These are phyloP conservation scores for Kwoniella bestiolae DNA, from an alignment of 768 basidiomycete species.

Conservation along the genomic window DNA sequence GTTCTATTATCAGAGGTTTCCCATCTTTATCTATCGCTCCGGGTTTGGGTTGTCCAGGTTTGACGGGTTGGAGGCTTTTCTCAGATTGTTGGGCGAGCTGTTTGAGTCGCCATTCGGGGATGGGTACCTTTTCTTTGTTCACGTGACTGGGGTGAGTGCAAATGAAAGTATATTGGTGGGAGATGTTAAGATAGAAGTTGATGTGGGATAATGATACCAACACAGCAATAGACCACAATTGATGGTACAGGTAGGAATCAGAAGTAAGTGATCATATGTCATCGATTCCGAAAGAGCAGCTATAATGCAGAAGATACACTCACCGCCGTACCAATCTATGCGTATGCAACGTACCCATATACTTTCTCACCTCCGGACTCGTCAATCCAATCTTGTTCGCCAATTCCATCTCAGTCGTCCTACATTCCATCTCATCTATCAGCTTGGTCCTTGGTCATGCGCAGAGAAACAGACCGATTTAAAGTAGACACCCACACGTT, in stretches of 20 bases:
- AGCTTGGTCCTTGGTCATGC: too few relatives aligned
- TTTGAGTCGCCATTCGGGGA: conserved; percentile 39
- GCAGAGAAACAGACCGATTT: too few relatives aligned
- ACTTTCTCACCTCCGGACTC: conserved; percentile 51
- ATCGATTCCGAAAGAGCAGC: too few relatives aligned
- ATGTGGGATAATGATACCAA: too few relatives aligned
- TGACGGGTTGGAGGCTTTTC: neutral
- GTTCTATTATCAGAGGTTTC: conserved; percentile 14
- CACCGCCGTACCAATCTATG: conserved; percentile 53
- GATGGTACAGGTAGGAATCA: too few relatives aligned
- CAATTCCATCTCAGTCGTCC: conserved; percentile 19
- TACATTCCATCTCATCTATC: neutral
- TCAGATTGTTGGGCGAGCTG: conserved; percentile 10
- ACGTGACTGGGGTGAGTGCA: conserved; percentile 40
- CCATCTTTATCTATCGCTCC: conserved; percentile 27
- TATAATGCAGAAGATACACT: too few relatives aligned
- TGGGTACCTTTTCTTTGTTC: conserved; percentile 48
- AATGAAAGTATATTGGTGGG: too few relatives aligned
- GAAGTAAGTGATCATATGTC: neutral
- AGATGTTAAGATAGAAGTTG: too few relatives aligned
- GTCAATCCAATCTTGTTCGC: conserved; percentile 26
- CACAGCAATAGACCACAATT: too few relatives aligned
- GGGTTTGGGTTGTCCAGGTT: conserved; percentile 6
- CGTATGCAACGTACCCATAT: conserved; percentile 51
- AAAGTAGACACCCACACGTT: conserved; percentile 75